Conservation (phyloP, 148 eudicot species). For the Persicaria maculosa region DNA sequence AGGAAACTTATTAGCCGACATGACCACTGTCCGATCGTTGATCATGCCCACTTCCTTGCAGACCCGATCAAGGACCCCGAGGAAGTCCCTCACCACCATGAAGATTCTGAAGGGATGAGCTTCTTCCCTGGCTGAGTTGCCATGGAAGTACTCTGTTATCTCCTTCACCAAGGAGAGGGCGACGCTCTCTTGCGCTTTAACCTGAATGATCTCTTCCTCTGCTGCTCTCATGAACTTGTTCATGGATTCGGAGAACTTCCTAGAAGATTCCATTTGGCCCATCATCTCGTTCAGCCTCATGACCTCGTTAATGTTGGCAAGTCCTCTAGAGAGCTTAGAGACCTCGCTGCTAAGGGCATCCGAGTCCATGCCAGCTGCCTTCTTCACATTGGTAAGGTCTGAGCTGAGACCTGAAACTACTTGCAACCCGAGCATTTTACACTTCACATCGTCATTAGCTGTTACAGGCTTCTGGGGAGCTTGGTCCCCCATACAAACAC, state of each 20-base stretch:
- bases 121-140: conserved; percentile 93
- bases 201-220: conserved; percentile 61
- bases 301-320: conserved; percentile 49
- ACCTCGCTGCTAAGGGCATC: conserved; percentile 69
- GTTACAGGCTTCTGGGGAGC: conserved; percentile 14
- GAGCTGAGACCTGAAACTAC: conserved; percentile 66
- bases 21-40: conserved; percentile 57
- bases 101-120: conserved; percentile 96
- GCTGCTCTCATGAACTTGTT: conserved; percentile 57
- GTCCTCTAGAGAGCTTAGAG: conserved; percentile 55
- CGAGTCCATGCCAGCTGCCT: conserved; percentile 92
- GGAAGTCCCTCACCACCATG: conserved; percentile 83
- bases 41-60: conserved; percentile 93
- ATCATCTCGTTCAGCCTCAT: conserved; percentile 34
- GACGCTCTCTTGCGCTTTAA: conserved; percentile 83
- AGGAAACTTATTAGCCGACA: conserved; percentile 62
- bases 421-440: conserved; percentile 75
- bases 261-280: conserved; percentile 21
- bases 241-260: conserved; percentile 63
- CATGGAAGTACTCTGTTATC: conserved; percentile 93
- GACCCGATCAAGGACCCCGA: conserved; percentile 66
- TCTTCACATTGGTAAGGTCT: conserved; percentile 75
- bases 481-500: conserved; percentile 32
- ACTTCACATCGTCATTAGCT: conserved; percentile 51
- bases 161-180: conserved; percentile 88